These are phyloP conservation scores for Umbelopsis sp. DNA, from an alignment of 192 early-diverging fungal species.

Conservation along the genomic window DNA sequence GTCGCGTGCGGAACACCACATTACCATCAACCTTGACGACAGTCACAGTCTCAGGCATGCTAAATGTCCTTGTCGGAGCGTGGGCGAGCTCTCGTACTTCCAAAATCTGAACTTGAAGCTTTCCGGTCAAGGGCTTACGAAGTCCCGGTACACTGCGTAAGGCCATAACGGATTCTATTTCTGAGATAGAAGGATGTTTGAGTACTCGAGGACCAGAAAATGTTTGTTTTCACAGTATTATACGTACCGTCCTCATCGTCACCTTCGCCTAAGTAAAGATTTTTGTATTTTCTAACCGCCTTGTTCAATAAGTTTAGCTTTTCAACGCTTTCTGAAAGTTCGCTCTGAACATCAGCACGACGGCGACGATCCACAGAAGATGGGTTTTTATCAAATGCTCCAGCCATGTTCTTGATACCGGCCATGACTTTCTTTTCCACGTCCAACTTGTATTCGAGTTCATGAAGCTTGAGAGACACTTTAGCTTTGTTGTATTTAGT, in stretches of 20 bases:
- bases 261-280: slow-evolving; percentile 78
- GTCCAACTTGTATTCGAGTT: slow-evolving; percentile 89
- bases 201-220: neutral
- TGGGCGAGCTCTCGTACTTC: slow-evolving; percentile 63
- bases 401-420: slow-evolving; percentile 73
- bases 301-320: slow-evolving; percentile 74
- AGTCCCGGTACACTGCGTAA: slow-evolving; percentile 59
- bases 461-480: slow-evolving; percentile 81
- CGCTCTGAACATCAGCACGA: slow-evolving; percentile 54
- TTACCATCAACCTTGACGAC: slow-evolving; percentile 86
- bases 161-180: slow-evolving; percentile 48
- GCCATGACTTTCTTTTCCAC: slow-evolving; percentile 93
- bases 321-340: slow-evolving; percentile 72
- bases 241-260: slow-evolving; percentile 74
- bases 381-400: slow-evolving; percentile 54
- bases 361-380: slow-evolving; percentile 55
- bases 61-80: slow-evolving; percentile 58
- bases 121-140: slow-evolving; percentile 73
- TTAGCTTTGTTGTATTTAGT: slow-evolving; percentile 69
- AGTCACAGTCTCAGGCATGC: slow-evolving; percentile 69
- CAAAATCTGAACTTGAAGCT: slow-evolving; percentile 67
- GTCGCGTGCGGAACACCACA: slow-evolving; percentile 72
- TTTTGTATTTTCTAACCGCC: slow-evolving; percentile 84
- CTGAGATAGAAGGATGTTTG: slow-evolving; percentile 1
- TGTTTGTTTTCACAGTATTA: neutral